These are phyloP conservation scores for Haematococcus lacustris DNA, from an alignment of 139 green algal species.

Conservation along the genomic window DNA sequence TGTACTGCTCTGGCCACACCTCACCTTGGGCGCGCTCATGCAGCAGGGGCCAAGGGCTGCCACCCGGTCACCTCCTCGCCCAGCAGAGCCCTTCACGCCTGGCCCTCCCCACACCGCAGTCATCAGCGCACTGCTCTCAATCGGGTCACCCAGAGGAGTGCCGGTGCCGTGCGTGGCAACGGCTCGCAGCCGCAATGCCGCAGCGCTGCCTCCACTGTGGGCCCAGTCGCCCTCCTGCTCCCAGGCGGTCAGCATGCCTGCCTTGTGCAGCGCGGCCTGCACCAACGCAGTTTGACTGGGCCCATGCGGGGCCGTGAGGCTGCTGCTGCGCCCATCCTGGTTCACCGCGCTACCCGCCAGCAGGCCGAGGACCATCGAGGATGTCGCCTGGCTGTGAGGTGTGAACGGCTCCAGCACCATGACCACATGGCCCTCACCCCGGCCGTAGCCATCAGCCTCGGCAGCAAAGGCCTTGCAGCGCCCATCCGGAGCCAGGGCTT, in stretches of 20 bases:
- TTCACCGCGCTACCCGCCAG: constrained; percentile 70
- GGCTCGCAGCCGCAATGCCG: constrained; percentile 10
- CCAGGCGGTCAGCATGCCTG: constrained; percentile 1
- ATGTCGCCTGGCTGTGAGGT: neutral
- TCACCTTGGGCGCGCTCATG: too few relatives aligned
- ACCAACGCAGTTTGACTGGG: constrained; percentile 66
- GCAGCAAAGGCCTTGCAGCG: constrained; percentile 79
- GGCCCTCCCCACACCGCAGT: too few relatives aligned
- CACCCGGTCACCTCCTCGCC: too few relatives aligned
- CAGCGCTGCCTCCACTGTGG: neutral
- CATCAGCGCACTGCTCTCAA: constrained; percentile 62
- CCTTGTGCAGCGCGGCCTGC: constrained; percentile 25
- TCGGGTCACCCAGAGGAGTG: constrained; percentile 77
- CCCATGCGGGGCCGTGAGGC: constrained; percentile 77
- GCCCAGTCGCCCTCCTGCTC: too few relatives aligned
- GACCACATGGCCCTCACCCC: constrained; percentile 66
- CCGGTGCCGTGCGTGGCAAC: constrained; percentile 51
- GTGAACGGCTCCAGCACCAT: constrained; percentile 36
- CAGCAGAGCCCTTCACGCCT: too few relatives aligned
- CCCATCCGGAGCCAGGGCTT: constrained; percentile 54
- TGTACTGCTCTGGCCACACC: too few relatives aligned
- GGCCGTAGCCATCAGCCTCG: constrained; percentile 76
- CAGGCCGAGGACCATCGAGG: constrained; percentile 19
- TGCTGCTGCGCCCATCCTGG: constrained; percentile 79
- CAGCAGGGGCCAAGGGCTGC: too few relatives aligned